Conservation (phyloP, 169 alveolate species). For the Miamiensis avidus region DNA sequence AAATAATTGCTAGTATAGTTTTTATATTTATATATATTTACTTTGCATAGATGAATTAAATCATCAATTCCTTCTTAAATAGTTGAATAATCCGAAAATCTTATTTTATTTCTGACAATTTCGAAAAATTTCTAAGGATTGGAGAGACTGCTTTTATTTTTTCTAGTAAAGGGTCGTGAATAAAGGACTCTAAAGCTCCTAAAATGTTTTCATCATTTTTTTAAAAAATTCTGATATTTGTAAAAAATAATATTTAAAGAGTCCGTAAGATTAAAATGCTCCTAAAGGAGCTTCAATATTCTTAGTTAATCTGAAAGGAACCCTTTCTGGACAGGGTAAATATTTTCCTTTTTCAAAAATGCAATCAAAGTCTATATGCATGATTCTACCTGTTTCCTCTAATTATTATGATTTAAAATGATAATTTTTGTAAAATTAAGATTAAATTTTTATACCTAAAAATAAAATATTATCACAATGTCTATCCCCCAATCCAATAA, state of each 20-base stretch:
- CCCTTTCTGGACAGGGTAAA: slow-evolving; percentile 82
- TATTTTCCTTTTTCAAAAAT: slow-evolving; percentile 74
- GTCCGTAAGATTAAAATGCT: slow-evolving; percentile 70
- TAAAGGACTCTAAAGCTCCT: neutral
- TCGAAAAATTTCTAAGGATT: neutral
- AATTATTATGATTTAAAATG: slow-evolving; percentile 10
- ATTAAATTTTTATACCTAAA: slow-evolving; percentile 9
- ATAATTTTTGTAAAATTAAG: too few species aligned
- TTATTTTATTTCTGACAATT: neutral
- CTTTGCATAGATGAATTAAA: too few species aligned
- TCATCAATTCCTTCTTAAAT: neutral
- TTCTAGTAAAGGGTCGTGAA: neutral
- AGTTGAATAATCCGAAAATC: neutral
- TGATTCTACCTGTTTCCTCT: slow-evolving; percentile 59
- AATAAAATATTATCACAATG: slow-evolving; percentile 79
- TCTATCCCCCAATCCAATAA: slow-evolving; percentile 88
- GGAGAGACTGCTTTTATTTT: neutral
- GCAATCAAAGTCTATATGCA: slow-evolving; percentile 83
- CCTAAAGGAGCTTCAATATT: slow-evolving; percentile 80
- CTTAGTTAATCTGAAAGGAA: slow-evolving; percentile 82
- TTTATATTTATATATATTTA: too few species aligned
- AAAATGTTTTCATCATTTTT: neutral
- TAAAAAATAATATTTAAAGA: slow-evolving; percentile 62
- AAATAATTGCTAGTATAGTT: too few species aligned
- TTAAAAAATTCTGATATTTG: slow-evolving; percentile 9